phyloP scores from a whole-genome alignment of 2,329 filamentous ascomycete genomes.

The Fusarium zealandicum region DNA sequence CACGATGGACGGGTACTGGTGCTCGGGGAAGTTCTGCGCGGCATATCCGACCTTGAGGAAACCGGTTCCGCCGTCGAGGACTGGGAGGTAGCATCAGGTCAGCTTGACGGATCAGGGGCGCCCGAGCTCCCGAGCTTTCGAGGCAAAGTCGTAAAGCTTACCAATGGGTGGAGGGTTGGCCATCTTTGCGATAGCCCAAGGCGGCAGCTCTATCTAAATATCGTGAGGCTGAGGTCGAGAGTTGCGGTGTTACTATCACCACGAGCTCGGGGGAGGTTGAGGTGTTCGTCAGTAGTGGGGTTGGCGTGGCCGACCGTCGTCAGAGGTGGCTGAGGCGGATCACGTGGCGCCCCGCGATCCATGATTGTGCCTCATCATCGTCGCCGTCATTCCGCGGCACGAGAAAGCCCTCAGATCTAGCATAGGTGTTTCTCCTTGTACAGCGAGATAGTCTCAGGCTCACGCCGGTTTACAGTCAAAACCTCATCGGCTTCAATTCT shows the following conservation, averaged over 20 bases:
- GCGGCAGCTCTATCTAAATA: slow-evolving; percentile 12
- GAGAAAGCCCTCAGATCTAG: not conserved
- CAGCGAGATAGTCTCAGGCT: not conserved
- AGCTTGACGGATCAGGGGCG: slow-evolving; percentile 35
- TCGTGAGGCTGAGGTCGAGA: slow-evolving; percentile 26
- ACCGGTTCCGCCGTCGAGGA: slow-evolving; percentile 99
- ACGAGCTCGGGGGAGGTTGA: slow-evolving; percentile 42
- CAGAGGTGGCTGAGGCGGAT: slow-evolving; percentile 47
- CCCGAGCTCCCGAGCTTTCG: slow-evolving; percentile 19
- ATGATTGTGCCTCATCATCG: not conserved
- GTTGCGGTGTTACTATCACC: slow-evolving; percentile 35
- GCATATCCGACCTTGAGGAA: slow-evolving; percentile 99
- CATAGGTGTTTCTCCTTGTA: not conserved
- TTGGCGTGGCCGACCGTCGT: slow-evolving; percentile 45
- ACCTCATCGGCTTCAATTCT: not conserved
- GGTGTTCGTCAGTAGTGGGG: slow-evolving; percentile 48
- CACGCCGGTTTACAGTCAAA: not conserved
- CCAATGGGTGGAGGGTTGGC: slow-evolving; percentile 62
- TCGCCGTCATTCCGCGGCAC: slow-evolving; percentile 14
- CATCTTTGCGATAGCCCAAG: slow-evolving; percentile 51
- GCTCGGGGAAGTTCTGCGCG: slow-evolving; percentile 98
- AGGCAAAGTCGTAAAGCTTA: slow-evolving; percentile 45
- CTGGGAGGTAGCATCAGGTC: slow-evolving; percentile 55
- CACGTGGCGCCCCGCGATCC: slow-evolving; percentile 47
- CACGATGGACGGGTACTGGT: slow-evolving; percentile 98